These are phyloP conservation scores for Apophysomyces elegans DNA, from an alignment of 371 early-diverging fungal genomes.

Conservation along the genomic window DNA sequence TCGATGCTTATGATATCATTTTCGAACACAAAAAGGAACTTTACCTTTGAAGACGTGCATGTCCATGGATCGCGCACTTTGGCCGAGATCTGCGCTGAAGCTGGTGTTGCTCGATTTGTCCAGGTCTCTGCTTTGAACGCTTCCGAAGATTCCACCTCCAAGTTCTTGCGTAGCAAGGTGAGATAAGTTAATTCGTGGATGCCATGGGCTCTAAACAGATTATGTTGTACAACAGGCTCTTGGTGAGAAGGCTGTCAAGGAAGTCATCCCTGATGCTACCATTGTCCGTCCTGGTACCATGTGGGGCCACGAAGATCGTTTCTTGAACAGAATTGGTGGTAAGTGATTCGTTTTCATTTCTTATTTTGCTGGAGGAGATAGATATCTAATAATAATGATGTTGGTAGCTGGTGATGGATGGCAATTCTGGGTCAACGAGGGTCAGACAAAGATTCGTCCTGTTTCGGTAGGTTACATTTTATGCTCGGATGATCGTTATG, in stretches of 20 bases:
- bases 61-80: slow-evolving; percentile 84
- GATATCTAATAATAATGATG: neutral
- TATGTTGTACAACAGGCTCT: slow-evolving; percentile 60
- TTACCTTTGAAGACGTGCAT: slow-evolving; percentile 83
- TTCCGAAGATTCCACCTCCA: slow-evolving; percentile 75
- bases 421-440: slow-evolving; percentile 76
- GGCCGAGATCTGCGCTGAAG: slow-evolving; percentile 82
- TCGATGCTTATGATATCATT: neutral
- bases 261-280: slow-evolving; percentile 89
- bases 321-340: slow-evolving; percentile 91
- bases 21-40: slow-evolving; percentile 70
- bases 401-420: slow-evolving; percentile 47
- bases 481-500: neutral
- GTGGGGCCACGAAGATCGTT: slow-evolving; percentile 93
- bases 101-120: slow-evolving; percentile 85
- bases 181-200: neutral
- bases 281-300: slow-evolving; percentile 91
- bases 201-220: neutral
- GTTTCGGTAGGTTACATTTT: slow-evolving; percentile 64
- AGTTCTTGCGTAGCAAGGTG: slow-evolving; percentile 87
- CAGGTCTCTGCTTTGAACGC: slow-evolving; percentile 93
- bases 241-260: slow-evolving; percentile 89
- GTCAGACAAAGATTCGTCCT: slow-evolving; percentile 80
- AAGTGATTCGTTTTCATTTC: slow-evolving; percentile 23
- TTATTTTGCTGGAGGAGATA: neutral